Evolutionary conservation across 495 filamentous ascomycete species (phyloP), one percentile per base, ranked within the genome.

Genomic region (Trichocladium uniseriatum): DNA sequence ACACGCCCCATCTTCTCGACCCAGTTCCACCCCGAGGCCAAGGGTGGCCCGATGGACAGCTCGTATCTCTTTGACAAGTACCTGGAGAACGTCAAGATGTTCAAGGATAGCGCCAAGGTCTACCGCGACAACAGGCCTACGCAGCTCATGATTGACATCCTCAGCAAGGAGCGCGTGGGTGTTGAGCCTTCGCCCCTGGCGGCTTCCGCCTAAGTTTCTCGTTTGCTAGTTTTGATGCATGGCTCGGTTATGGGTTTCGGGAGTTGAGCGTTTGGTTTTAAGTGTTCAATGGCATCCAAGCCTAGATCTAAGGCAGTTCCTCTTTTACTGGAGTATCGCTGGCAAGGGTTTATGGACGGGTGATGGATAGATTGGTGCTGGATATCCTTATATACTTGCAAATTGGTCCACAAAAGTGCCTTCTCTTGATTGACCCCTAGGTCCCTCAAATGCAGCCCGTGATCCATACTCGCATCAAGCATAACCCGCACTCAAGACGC

Each of bases 1-100:
- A 86, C 86, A 38, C 86, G 94, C 36, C 94, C 92, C 29, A 98
- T 98, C 64, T 97, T 98, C 78, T 87, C 84, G 53, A 94, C 90
- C 48, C 92, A 97, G 68, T 98, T 97, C 80, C 92, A 98, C 63
- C 92, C 92, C 31, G 92, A 97, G 69, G 94, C 92, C 45, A 92
- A 94, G 71, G 92, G 92, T 36, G 92, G 94, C 45, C 92, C 92
- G 20, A 80, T 94, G 62, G 92, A 98, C 70, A 90, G 85, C 22
- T 77, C 86, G 0, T 97, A 94, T 67, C 78, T 98, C 38, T 98
- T 98, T 63, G 92, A 98, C 68, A 86, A 84, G 71, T 98, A 98
- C 69, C 73, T 98, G 18, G 81, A 92, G 61, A 89, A 83, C 53
- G 89, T 95, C 16, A 74, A 77, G 65, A 81, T 83, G 64, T 95